These are phyloP conservation scores for Globisporangium lucens DNA, from an alignment of 352 stramenopile species.

Conservation along the genomic window DNA sequence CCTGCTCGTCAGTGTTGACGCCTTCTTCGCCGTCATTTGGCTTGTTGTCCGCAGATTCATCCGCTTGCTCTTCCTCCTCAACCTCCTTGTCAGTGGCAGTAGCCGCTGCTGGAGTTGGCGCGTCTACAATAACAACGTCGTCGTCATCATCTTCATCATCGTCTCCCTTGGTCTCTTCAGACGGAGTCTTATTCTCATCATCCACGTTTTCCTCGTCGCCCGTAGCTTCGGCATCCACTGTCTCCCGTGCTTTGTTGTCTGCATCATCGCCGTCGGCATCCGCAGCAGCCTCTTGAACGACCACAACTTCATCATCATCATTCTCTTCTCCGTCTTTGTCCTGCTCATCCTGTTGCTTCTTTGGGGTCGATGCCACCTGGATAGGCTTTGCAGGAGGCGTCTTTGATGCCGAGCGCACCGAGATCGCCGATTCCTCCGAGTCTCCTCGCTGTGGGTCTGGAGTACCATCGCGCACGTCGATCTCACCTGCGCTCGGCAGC, in stretches of 20 bases:
- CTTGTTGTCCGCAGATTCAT: neutral
- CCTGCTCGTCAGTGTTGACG: conserved; percentile 12
- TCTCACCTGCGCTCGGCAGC: neutral
- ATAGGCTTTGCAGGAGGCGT: conserved; percentile 19
- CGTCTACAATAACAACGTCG: conserved; percentile 2
- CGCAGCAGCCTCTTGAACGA: neutral
- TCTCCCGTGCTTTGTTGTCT: neutral
- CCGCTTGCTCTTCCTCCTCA: neutral
- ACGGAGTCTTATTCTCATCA: neutral
- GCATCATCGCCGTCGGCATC: neutral
- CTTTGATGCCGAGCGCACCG: conserved; percentile 23
- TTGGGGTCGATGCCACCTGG: neutral
- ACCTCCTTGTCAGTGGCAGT: neutral
- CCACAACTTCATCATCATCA: neutral
- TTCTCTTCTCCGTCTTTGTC: neutral
- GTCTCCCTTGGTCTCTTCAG: neutral
- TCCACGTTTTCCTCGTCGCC: neutral
- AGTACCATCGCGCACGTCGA: conserved; percentile 6
- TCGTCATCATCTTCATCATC: conserved; percentile 9
- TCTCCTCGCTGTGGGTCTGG: conserved; percentile 18
- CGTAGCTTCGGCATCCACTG: neutral
- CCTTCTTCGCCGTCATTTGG: conserved; percentile 13
- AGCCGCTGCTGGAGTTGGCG: neutral
- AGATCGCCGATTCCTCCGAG: conserved; percentile 22
- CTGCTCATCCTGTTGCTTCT: neutral